Evolutionary conservation across 2,329 filamentous ascomycete genomes (phyloP).

Genomic region (Colletotrichum orchidophilum): DNA sequence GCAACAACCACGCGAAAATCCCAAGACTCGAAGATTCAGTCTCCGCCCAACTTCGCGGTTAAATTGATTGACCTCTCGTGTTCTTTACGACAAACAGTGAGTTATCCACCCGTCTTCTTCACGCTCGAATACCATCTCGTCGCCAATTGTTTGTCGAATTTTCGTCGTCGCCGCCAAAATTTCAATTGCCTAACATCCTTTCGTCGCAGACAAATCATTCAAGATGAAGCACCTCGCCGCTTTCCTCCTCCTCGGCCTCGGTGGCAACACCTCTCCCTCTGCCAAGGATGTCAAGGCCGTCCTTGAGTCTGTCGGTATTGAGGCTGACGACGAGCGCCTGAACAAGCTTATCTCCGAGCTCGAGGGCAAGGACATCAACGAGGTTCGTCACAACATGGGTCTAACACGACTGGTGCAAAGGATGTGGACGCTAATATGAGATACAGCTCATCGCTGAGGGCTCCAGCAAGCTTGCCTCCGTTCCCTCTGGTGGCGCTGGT

Average conservation of each 20-base stretch:
- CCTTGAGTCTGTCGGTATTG: slow-evolving; percentile 93
- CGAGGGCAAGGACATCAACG: slow-evolving; percentile 89
- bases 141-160: slow-evolving; percentile 14
- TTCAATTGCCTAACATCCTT: slow-evolving; percentile 29
- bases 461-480: slow-evolving; percentile 93
- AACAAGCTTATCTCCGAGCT: slow-evolving; percentile 89
- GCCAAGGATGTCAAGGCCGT: slow-evolving; percentile 87
- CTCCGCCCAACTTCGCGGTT: slow-evolving; percentile 96
- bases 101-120: slow-evolving; percentile 37
- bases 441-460: slow-evolving; percentile 88
- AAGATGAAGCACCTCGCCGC: slow-evolving; percentile 99
- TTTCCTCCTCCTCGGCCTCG: slow-evolving; percentile 96
- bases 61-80: slow-evolving; percentile 99
- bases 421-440: slow-evolving; percentile 1
- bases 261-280: slow-evolving; percentile 89
- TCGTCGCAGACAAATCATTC: slow-evolving; percentile 49
- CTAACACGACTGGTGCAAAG: background rate
- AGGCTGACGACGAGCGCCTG: slow-evolving; percentile 90
- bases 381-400: slow-evolving; percentile 66
- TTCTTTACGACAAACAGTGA: slow-evolving; percentile 61
- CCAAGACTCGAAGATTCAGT: slow-evolving; percentile 98
- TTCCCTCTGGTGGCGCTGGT: slow-evolving; percentile 89
- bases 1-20: slow-evolving; percentile 35
- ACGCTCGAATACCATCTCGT: background rate
- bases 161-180: slow-evolving; percentile 1